phyloP scores from a whole-genome alignment of 768 basidiomycete species.

The Pulveroboletus sp. region DNA sequence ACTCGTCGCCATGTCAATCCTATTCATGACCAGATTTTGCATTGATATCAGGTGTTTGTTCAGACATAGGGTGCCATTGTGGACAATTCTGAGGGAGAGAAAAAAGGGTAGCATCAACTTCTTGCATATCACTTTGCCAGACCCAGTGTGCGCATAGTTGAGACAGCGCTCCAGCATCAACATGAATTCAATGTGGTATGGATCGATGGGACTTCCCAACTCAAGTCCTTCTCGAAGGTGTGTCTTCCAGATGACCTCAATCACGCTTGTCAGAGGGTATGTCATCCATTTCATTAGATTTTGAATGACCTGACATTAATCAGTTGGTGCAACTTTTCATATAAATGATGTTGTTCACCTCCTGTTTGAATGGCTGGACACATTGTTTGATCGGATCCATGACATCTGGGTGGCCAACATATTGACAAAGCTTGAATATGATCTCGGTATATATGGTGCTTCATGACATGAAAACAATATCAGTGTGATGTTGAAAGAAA shows the following conservation, averaged over 20 bases:
- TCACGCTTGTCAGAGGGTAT: not conserved
- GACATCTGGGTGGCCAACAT: not conserved
- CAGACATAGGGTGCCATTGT: not conserved
- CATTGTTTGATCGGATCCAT: not conserved
- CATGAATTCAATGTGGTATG: slow-evolving; percentile 4
- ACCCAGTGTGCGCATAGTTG: slow-evolving; percentile 6
- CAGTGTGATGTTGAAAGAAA: no score
- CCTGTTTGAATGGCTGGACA: not conserved
- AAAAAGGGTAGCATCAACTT: not conserved
- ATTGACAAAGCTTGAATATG: not conserved
- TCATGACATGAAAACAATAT: no score
- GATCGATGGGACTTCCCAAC: not conserved
- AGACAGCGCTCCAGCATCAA: slow-evolving; percentile 3
- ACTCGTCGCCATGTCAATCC: not conserved
- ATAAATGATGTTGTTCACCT: no score
- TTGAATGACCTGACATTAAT: slow-evolving; percentile 8
- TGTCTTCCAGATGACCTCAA: not conserved
- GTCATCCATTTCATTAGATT: slow-evolving; percentile 4
- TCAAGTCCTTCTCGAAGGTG: not conserved
- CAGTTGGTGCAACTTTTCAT: no score
- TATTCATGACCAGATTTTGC: not conserved
- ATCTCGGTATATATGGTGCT: not conserved
- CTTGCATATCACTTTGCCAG: not conserved
- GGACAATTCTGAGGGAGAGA: not conserved
- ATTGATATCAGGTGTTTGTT: not conserved